Conservation (phyloP, 2,329 filamentous ascomycete species). For the Neofusicoccum laricinum region DNA sequence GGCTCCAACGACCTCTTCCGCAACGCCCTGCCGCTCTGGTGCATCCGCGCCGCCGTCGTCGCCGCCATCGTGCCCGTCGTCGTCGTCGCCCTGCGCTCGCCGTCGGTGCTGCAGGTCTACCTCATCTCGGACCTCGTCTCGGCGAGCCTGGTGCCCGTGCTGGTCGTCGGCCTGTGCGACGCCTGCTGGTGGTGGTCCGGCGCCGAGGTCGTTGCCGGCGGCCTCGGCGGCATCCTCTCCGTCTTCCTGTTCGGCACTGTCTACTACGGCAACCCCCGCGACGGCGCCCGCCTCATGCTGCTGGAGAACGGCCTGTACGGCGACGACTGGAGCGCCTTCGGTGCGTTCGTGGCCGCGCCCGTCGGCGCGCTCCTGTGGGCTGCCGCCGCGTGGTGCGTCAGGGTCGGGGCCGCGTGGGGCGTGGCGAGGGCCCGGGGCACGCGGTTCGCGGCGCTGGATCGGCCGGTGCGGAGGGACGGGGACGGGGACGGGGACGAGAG, state of each 20-base stretch:
- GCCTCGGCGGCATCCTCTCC: conserved; percentile 72
- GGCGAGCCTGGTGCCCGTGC: conserved; percentile 70
- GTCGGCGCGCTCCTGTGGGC: conserved; percentile 73
- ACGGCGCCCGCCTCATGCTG: conserved; percentile 67
- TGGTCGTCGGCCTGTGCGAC: conserved; percentile 69
- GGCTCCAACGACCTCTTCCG: conserved; percentile 82
- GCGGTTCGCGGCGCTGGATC: conserved; percentile 67
- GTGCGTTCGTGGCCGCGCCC: conserved; percentile 75
- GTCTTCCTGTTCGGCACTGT: conserved; percentile 79
- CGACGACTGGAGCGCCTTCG: conserved; percentile 78
- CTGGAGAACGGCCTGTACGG: conserved; percentile 72
- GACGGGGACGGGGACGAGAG: neutral
- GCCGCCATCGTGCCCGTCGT: conserved; percentile 71
- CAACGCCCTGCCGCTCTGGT: conserved; percentile 74
- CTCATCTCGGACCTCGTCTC: conserved; percentile 78
- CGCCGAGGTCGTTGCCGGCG: conserved; percentile 75
- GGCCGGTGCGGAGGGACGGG: conserved; percentile 33
- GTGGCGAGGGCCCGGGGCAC: conserved; percentile 57
- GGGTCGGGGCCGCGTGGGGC: conserved; percentile 59
- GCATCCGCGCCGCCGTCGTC: conserved; percentile 67
- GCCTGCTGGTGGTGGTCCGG: conserved; percentile 70
- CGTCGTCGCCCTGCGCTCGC: conserved; percentile 69
- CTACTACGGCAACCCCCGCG: conserved; percentile 65
- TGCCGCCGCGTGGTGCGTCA: conserved; percentile 57
- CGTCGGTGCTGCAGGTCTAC: conserved; percentile 76